phyloP scores from a whole-genome alignment of 176 grass and related monocot species.

The barley (Hordeum vulgare) region MorexV3_pseudomolecules_assembly NC_058523.1:335282115-335282614 shows the following conservation, averaged over 20 bases:
- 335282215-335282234: constrained; percentile 46
- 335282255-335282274: constrained; percentile 95
- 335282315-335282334: constrained; percentile 64
- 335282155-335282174: constrained; percentile 44
- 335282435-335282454: constrained; percentile 88
- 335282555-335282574: constrained; percentile 93
- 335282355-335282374: constrained; percentile 51
- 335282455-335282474: constrained; percentile 69
- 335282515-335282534: constrained; percentile 78
- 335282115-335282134: constrained; percentile 18
- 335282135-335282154: constrained; percentile 42
- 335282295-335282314: constrained; percentile 62
- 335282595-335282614: constrained; percentile 81
- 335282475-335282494: constrained; percentile 88
- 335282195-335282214: constrained; percentile 34
- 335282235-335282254: constrained; percentile 72
- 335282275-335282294: constrained; percentile 75
- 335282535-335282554: constrained; percentile 78
- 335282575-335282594: constrained; percentile 81
- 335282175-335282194: constrained; percentile 17
- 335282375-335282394: constrained; percentile 2
- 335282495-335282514: constrained; percentile 59
- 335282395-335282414: background rate
- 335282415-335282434: constrained; percentile 23
- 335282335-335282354: constrained; percentile 91